Evolutionary conservation across 441 rosid species (phyloP).

Genomic region (Viola pubescens): DNA sequence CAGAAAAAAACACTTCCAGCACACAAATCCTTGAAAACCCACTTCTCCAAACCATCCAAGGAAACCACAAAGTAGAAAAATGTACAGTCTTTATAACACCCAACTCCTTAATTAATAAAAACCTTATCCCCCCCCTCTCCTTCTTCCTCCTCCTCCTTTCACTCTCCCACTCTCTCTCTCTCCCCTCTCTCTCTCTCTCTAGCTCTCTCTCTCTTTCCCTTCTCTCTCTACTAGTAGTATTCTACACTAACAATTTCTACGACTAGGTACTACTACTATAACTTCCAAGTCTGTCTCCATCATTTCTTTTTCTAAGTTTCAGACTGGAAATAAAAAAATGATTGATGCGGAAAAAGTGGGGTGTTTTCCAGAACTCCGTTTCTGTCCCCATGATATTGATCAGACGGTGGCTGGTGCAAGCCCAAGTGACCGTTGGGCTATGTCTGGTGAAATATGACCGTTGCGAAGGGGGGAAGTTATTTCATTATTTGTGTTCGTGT

Average conservation of each 20-base stretch:
- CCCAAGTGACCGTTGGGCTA: slow-evolving; percentile 67
- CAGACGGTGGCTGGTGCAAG: slow-evolving; percentile 38
- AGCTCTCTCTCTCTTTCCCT: too few species aligned
- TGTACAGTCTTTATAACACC: slow-evolving; percentile 26
- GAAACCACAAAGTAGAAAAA: slow-evolving; percentile 34
- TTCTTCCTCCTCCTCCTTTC: slow-evolving; percentile 19
- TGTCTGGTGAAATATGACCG: slow-evolving; percentile 95
- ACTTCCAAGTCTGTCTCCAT: slow-evolving; percentile 34
- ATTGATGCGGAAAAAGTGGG: slow-evolving; percentile 9
- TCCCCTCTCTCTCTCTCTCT: slow-evolving; percentile 12
- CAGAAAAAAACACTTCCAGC: not conserved
- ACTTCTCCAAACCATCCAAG: slow-evolving; percentile 25
- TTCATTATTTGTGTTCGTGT: slow-evolving; percentile 24
- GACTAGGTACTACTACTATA: slow-evolving; percentile 23
- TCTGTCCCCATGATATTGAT: slow-evolving; percentile 48
- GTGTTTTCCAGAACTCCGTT: slow-evolving; percentile 27
- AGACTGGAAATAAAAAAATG: slow-evolving; percentile 10
- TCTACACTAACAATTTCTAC: slow-evolving; percentile 9
- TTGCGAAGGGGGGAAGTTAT: slow-evolving; percentile 30
- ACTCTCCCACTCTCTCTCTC: slow-evolving; percentile 14
- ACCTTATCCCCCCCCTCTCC: too few species aligned
- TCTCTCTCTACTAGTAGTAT: not conserved
- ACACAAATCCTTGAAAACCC: slow-evolving; percentile 23
- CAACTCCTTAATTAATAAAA: slow-evolving; percentile 2
- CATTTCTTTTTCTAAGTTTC: slow-evolving; percentile 35